A percentile compares a stretch with the other conserved stretches of the same genome.
Evolutionary conservation across 306 rosid genomes (phyloP).

Genomic region (Amphicarpaea edgeworthii): DNA sequence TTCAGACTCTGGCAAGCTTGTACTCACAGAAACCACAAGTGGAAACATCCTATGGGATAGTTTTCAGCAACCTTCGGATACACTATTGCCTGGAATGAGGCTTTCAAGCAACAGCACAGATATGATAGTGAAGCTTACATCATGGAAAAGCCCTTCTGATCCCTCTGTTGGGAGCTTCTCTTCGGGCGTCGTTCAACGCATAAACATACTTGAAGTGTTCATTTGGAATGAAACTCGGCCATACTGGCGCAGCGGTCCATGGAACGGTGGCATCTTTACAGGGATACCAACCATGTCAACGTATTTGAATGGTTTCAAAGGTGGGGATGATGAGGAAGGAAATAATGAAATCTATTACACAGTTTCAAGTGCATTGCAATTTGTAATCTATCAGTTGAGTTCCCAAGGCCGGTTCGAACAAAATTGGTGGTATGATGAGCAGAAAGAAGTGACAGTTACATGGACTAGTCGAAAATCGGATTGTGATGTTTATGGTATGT

Average conservation of each 20-base stretch:
- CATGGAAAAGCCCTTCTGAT: conserved; percentile 52
- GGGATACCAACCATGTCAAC: neutral
- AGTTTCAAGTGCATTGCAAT: neutral
- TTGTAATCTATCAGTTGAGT: neutral
- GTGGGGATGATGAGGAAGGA: neutral
- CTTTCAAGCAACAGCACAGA: conserved; percentile 18
- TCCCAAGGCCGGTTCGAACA: conserved; percentile 5
- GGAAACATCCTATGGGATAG: conserved; percentile 48
- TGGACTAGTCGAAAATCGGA: neutral
- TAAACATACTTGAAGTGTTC: conserved; percentile 5
- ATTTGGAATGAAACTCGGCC: conserved; percentile 40
- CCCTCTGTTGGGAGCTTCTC: conserved; percentile 51
- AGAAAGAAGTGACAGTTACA: neutral
- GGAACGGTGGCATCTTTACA: neutral
- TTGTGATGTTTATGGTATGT: conserved; percentile 52
- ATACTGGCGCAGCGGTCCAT: conserved; percentile 49
- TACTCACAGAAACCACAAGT: conserved; percentile 20
- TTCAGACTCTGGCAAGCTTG: conserved; percentile 52
- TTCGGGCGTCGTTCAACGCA: conserved; percentile 3
- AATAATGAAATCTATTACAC: neutral
- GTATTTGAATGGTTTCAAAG: neutral
- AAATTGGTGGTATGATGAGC: conserved; percentile 5
- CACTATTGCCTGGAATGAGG: conserved; percentile 35
- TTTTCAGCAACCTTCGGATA: conserved; percentile 47
- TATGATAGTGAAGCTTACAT: neutral